phyloP scores from a whole-genome alignment of 768 basidiomycete species.

The Hydnomerulius pinastri region DNA sequence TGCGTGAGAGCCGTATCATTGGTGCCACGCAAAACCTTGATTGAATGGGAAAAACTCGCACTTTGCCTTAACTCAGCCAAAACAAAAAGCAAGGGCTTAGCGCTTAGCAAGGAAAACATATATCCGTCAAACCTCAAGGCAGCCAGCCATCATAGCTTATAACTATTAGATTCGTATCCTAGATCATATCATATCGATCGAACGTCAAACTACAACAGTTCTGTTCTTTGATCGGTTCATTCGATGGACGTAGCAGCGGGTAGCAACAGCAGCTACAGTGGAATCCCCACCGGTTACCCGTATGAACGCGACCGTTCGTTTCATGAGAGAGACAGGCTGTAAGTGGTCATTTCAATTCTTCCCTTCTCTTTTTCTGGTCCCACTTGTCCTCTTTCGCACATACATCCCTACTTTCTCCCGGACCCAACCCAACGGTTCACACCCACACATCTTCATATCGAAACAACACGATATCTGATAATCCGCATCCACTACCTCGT shows the following conservation, averaged over 20 bases:
- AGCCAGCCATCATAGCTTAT: too few relatives aligned
- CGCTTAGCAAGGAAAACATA: background rate
- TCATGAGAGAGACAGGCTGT: constrained; percentile 41
- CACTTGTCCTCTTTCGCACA: constrained; percentile 13
- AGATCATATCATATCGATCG: too few relatives aligned
- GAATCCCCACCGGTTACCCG: constrained; percentile 28
- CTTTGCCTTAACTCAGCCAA: background rate
- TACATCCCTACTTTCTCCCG: constrained; percentile 3
- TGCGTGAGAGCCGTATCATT: constrained; percentile 9
- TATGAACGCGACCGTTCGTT: constrained; percentile 30
- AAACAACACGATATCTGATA: constrained; percentile 14
- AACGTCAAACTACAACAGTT: too few relatives aligned
- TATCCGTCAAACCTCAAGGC: too few relatives aligned
- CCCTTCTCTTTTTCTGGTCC: constrained; percentile 11
- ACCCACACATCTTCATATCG: constrained; percentile 1
- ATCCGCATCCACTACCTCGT: background rate
- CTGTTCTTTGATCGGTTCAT: too few relatives aligned
- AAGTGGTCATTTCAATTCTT: constrained; percentile 19
- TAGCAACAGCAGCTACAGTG: constrained; percentile 25
- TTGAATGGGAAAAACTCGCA: background rate
- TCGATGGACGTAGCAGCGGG: constrained; percentile 28
- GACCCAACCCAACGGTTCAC: constrained; percentile 7
- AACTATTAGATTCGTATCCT: background rate
- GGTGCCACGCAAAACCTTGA: background rate
- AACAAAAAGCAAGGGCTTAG: background rate